These are phyloP conservation scores for Kwoniella mangroviensis DNA, from an alignment of 768 basidiomycete genomes.

Conservation along the genomic window DNA sequence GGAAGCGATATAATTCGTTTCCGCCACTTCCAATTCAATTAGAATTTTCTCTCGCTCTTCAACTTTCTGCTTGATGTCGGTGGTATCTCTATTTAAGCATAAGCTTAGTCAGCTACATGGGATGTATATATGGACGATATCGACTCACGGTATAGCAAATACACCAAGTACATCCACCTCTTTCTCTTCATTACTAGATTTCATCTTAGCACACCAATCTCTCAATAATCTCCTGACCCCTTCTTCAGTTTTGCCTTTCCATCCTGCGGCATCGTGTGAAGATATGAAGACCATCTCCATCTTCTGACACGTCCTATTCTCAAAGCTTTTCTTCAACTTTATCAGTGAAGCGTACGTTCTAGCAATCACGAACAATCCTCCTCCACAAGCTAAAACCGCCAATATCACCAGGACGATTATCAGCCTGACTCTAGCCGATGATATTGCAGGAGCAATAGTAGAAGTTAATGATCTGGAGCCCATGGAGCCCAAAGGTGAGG, in stretches of 20 bases:
- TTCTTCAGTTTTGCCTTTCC: conserved; percentile 74
- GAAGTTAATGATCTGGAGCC: conserved; percentile 39
- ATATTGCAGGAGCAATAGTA: conserved; percentile 51
- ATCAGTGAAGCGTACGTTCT: conserved; percentile 68
- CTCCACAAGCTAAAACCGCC: conserved; percentile 68
- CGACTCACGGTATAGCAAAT: conserved; percentile 72
- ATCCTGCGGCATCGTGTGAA: conserved; percentile 68
- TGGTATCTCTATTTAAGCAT: conserved; percentile 66
- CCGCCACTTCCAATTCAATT: conserved; percentile 79
- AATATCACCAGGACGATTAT: conserved; percentile 71
- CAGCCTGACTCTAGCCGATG: conserved; percentile 64
- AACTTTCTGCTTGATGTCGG: conserved; percentile 69
- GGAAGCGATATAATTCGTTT: conserved; percentile 75
- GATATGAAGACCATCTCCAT: conserved; percentile 79
- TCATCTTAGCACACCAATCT: conserved; percentile 63
- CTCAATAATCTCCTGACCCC: conserved; percentile 71
- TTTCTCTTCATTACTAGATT: conserved; percentile 57
- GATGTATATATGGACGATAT: background rate
- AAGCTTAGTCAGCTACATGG: background rate
- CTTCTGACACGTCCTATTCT: conserved; percentile 68
- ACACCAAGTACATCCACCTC: conserved; percentile 70
- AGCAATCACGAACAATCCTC: conserved; percentile 69
- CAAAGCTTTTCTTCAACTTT: conserved; percentile 67
- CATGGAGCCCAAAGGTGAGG: background rate
- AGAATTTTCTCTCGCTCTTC: conserved; percentile 75